Evolutionary conservation across 352 stramenopile species (phyloP).

Genomic region (Phytophthora litchii): DNA sequence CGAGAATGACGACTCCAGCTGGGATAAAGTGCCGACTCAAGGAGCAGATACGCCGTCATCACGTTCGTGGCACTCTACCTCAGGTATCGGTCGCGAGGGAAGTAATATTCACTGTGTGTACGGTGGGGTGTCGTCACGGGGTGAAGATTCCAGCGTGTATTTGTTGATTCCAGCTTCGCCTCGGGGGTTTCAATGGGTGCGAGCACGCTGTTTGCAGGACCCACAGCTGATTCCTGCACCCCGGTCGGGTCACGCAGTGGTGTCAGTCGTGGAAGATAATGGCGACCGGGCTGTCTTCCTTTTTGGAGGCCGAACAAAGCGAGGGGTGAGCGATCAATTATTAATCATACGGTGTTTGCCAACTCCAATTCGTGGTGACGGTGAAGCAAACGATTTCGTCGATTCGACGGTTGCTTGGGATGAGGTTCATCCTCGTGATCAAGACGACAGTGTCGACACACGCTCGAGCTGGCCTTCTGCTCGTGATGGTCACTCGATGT

Average conservation of each 20-base stretch:
- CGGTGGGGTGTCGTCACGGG: conserved; percentile 61
- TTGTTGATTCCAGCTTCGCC: conserved; percentile 30
- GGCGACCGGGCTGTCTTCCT: conserved; percentile 34
- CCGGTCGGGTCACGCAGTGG: conserved; percentile 59
- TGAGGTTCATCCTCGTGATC: conserved; percentile 8
- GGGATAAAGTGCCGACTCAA: conserved; percentile 43
- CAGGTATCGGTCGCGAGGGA: conserved; percentile 23
- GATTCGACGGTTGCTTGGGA: conserved; percentile 34
- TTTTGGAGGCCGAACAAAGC: conserved; percentile 73
- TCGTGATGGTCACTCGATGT: conserved; percentile 74
- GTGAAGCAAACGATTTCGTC: background rate
- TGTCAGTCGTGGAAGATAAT: conserved; percentile 26
- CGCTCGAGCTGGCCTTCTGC: conserved; percentile 33
- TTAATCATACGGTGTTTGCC: conserved; percentile 29
- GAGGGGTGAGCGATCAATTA: conserved; percentile 59
- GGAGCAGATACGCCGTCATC: conserved; percentile 36
- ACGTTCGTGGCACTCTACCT: conserved; percentile 65
- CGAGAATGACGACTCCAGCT: conserved; percentile 48
- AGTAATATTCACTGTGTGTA: conserved; percentile 48
- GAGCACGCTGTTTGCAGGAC: conserved; percentile 24
- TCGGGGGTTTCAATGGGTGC: conserved; percentile 34
- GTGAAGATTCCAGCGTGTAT: conserved; percentile 57
- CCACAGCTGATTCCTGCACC: conserved; percentile 27
- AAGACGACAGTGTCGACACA: background rate
- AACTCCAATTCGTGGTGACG: background rate